These are phyloP conservation scores for Blastobotrys petasosporus DNA, from an alignment of 1,139 yeast species.

Conservation along the genomic window DNA sequence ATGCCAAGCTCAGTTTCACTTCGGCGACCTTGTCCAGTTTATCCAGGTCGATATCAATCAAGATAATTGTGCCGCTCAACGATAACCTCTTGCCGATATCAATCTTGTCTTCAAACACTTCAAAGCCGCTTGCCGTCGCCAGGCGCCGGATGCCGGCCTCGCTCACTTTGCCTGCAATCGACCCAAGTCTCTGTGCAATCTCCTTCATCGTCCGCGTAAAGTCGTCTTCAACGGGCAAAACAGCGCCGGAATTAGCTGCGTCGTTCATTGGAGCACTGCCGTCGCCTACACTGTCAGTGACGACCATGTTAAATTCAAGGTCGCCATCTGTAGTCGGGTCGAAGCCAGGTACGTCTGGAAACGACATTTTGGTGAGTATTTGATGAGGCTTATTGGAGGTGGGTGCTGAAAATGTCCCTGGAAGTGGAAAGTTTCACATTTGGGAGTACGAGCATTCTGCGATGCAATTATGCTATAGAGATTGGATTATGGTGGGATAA, in stretches of 20 bases:
- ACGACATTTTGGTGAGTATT: conserved; percentile 3
- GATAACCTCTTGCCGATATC: conserved; percentile 28
- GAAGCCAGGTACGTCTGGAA: conserved; percentile 2
- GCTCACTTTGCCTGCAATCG: conserved; percentile 32
- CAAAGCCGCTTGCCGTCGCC: conserved; percentile 29
- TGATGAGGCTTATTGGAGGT: no score
- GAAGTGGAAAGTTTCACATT: no score
- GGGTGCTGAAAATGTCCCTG: no score
- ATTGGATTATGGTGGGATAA: no score
- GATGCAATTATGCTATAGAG: no score
- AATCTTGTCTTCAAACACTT: conserved; percentile 31
- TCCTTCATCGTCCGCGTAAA: conserved; percentile 21
- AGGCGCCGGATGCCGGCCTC: conserved; percentile 31
- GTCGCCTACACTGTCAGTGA: not conserved
- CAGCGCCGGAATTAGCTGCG: not conserved
- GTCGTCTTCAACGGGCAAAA: conserved; percentile 19
- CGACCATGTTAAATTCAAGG: conserved; percentile 10
- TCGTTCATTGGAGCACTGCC: not conserved
- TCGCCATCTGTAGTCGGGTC: conserved; percentile 6
- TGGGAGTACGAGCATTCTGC: no score
- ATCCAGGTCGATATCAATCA: conserved; percentile 30
- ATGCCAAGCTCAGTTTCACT: conserved; percentile 30
- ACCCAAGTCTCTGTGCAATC: conserved; percentile 25
- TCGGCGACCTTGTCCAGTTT: conserved; percentile 18
- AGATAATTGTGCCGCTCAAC: conserved; percentile 34